phyloP scores from a whole-genome alignment of 1,139 yeast genomes.

The Saccharomycopsis hybrid region DNA sequence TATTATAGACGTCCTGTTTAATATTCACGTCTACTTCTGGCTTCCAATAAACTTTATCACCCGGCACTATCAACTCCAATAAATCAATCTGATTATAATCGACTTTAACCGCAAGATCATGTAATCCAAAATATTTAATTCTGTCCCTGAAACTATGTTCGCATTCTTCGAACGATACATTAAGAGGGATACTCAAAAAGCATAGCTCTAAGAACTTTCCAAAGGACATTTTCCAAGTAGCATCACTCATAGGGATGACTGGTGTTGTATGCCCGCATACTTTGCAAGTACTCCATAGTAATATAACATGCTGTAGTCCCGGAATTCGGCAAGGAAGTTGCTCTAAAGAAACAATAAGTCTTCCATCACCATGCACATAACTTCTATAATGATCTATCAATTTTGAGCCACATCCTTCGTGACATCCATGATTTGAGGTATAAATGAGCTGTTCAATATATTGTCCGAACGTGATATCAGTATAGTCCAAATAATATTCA shows the following conservation, averaged over 20 bases:
- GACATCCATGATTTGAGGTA: slow-evolving; percentile 62
- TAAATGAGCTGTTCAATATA: slow-evolving; percentile 75
- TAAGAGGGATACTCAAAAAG: slow-evolving; percentile 55
- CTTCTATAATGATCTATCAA: slow-evolving; percentile 74
- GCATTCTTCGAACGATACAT: slow-evolving; percentile 48
- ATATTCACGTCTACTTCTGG: slow-evolving; percentile 64
- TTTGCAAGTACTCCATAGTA: slow-evolving; percentile 92
- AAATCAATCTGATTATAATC: slow-evolving; percentile 72
- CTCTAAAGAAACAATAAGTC: slow-evolving; percentile 72
- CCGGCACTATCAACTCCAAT: slow-evolving; percentile 75
- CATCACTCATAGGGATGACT: slow-evolving; percentile 77
- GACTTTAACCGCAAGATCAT: slow-evolving; percentile 71
- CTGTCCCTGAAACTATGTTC: slow-evolving; percentile 75
- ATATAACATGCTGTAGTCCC: slow-evolving; percentile 56
- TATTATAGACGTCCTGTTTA: slow-evolving; percentile 57
- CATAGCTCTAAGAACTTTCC: slow-evolving; percentile 87
- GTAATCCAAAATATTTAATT: slow-evolving; percentile 76
- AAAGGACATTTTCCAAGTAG: slow-evolving; percentile 84
- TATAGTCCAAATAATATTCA: slow-evolving; percentile 77
- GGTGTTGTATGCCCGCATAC: slow-evolving; percentile 73
- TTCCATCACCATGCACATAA: slow-evolving; percentile 85
- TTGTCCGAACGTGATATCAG: slow-evolving; percentile 84
- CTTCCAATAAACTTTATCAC: slow-evolving; percentile 63
- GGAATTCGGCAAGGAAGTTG: slow-evolving; percentile 49
- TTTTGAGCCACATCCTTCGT: slow-evolving; percentile 71